Evolutionary conservation across 805 yeast species (phyloP).

Genomic region (Ogataea nitratoaversa): DNA sequence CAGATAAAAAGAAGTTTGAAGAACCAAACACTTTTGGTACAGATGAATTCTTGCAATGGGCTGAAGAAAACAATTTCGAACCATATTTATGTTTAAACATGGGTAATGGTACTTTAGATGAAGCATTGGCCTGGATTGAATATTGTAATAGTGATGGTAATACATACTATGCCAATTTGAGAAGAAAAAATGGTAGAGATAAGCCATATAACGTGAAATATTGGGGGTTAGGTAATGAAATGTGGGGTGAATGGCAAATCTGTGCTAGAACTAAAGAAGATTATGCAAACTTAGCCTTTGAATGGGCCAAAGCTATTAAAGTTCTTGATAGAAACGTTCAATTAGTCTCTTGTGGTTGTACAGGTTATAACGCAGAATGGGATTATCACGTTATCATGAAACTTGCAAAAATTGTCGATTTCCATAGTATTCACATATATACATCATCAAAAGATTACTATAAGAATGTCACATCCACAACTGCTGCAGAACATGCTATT

Average conservation of each 20-base stretch:
- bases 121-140: constrained; percentile 34
- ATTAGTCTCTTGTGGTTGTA: constrained; percentile 30
- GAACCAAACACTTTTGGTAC: constrained; percentile 33
- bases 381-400: constrained; percentile 27
- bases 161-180: constrained; percentile 32
- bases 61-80: constrained; percentile 27
- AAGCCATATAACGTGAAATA: constrained; percentile 33
- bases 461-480: constrained; percentile 27
- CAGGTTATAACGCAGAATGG: constrained; percentile 28
- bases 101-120: constrained; percentile 36
- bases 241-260: constrained; percentile 35
- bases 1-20: constrained; percentile 13
- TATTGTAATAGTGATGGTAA: constrained; percentile 30
- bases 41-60: constrained; percentile 34
- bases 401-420: constrained; percentile 24
- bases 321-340: constrained; percentile 27
- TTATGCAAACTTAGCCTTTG: constrained; percentile 26
- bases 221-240: constrained; percentile 35
- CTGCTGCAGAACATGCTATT: constrained; percentile 32
- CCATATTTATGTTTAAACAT: constrained; percentile 33
- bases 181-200: constrained; percentile 31
- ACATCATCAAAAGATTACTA: constrained; percentile 24
- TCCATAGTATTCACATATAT: constrained; percentile 32
- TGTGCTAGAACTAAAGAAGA: constrained; percentile 30
- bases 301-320: constrained; percentile 35